Base-by-base conservation (phyloP, 2,329 filamentous ascomycete genomes). In the Aureobasidium leucospermi region DNA sequence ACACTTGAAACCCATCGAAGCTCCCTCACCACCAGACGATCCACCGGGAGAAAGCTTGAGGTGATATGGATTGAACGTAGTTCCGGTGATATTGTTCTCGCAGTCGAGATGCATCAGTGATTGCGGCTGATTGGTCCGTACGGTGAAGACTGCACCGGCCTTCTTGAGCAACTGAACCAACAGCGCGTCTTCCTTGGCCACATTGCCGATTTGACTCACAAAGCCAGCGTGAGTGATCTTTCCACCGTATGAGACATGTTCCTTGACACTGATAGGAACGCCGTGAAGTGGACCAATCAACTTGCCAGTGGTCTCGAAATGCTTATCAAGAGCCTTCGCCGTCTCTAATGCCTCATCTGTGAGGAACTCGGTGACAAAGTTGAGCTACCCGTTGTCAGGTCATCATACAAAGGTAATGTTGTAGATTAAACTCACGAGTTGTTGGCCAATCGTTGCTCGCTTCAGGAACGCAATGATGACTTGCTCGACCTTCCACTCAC, bases 1-100 rank as follows among this genome's bases (percentile, higher is more conserved):
- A 69, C 39, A 83, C 70, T 76, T 70, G 36, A 83, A 70, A 0
- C 75, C 81, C 13, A 83, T 60, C 1, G 84, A 69, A 0, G 82
- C 80, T 1, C 81, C 81, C 69, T 85, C 82, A 45, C 82, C 82
- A 42, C 82, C 82, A 4, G 78, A 80, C 4, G 76, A 79, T 1
- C 81, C 82, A 5, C 82, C 82, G 16, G 74, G 66, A 0, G 79
- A 80, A 23, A 84, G 67, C 1, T 70, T 73, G 0, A 71, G 73
- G 65, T 84, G 83, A 66, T 75, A 77, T 0, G 81, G 81, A 64
- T 84, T 84, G 7, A 78, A 72, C 0, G 81, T 84, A 0, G 74
- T 71, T 3, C 80, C 80, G 58, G 78, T 80, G 29, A 82, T 64
- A 61, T 81, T 82, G 58, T 68, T 78, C 58, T 70, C 73, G 4